Base-by-base conservation (phyloP, 768 basidiomycete species). In the Lentinula detonsa region DNA sequence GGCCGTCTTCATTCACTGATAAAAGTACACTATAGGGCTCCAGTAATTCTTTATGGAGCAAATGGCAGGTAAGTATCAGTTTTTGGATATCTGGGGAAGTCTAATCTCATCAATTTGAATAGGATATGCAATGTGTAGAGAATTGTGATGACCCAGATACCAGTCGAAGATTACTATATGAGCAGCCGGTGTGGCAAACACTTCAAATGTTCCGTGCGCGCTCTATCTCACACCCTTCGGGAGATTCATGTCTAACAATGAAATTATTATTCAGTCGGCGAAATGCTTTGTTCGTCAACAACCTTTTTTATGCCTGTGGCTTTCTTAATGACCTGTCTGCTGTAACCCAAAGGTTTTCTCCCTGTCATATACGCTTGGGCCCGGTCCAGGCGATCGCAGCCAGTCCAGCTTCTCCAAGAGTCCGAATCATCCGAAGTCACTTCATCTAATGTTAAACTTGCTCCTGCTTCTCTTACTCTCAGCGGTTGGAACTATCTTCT, bases 71-170 rank as follows among this genome's bases (percentile, higher is more conserved):
- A 63, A 67, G 79, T 68, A 34, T 45, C 13, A 28, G 45, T 33
- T 64, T 34, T 57, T 23, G 57, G 37, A 40, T 42, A 61, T 33
- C 28, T 56, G 58, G 53, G 49, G 49, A 48, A 48, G 52, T 35
- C 39, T 37, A 62, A 35, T 57, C 61, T 55, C 64, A 54, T 62
- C 62, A 45, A 18, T 39, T 28, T 52, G 9, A 55, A 11, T 63
- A 90, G 87, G 96, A 98, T 72, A 96, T 97, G 92, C 93, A 97
- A 86, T 98, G 96, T 70, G 95, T 98, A 48, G 93, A 93, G 80
- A 91, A 95, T 73, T 98, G 96, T 72, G 71, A 72, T 51, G 81
- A 87, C 64, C 82, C 82, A 40, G 77, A 91, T 72, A 82, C 86
- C 2, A 63, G 68, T 3, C 76, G 77, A 39, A 85, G 82, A 59